Conservation (phyloP, 2,329 filamentous ascomycete species). For the Macrophomina phaseolina region DNA sequence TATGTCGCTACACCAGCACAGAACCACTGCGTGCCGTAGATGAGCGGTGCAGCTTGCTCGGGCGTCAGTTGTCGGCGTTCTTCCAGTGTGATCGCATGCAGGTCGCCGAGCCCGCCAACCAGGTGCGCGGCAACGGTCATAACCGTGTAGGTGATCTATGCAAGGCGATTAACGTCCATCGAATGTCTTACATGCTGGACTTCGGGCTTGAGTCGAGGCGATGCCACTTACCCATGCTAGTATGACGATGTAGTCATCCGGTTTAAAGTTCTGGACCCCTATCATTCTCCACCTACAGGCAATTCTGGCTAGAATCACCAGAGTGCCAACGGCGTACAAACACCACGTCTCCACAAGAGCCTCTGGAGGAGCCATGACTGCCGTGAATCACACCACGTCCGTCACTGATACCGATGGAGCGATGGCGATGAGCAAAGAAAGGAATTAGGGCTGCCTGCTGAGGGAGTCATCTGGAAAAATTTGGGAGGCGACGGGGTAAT, state of each 20-base stretch:
- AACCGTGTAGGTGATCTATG: constrained; percentile 30
- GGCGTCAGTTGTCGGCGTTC: constrained; percentile 40
- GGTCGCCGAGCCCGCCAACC: constrained; percentile 39
- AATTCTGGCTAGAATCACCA: constrained; percentile 40
- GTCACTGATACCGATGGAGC: not conserved
- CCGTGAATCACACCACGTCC: not conserved
- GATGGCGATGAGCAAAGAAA: not conserved
- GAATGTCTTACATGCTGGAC: not conserved
- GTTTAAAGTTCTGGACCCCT: constrained; percentile 39
- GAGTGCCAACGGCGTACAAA: constrained; percentile 42
- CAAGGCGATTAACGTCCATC: not conserved
- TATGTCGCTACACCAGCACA: constrained; percentile 44
- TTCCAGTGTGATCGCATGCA: constrained; percentile 40
- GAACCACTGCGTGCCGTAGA: constrained; percentile 46
- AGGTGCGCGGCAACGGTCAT: constrained; percentile 35
- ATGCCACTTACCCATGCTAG: constrained; percentile 37
- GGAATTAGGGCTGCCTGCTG: not conserved
- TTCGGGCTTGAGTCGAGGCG: not conserved
- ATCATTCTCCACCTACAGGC: constrained; percentile 44
- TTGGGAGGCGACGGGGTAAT: not conserved
- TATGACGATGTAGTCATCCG: constrained; percentile 44
- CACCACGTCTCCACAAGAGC: constrained; percentile 43
- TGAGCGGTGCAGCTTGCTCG: constrained; percentile 37
- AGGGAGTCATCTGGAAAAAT: not conserved
- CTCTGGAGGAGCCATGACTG: not conserved